Base-by-base conservation (phyloP, 2,329 filamentous ascomycete species). In the Chaetomiaceae sp. region DNA sequence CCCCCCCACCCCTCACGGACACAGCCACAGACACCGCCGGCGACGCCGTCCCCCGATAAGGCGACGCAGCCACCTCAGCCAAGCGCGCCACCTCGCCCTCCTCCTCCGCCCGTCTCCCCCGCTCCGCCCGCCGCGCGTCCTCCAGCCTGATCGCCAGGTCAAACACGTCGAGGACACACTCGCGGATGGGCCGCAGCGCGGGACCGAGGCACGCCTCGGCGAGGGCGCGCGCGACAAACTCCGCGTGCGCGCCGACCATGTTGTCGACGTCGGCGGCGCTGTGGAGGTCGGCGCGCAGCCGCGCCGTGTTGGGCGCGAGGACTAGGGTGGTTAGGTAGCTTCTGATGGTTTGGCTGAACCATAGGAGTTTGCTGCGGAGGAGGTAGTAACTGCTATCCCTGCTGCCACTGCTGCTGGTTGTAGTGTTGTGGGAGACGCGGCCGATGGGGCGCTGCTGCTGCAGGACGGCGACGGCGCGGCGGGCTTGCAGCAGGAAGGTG, bases 311-410 rank as follows among this genome's bases (percentile, higher is more conserved):
- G 0, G 81, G 77, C 0, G 74, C 75, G 1, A 95, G 72, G 1
- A 90, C 85, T 2, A 88, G 74, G 14, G 81, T 83, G 3, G 81
- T 83, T 4, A 95, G 68, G 60, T 95, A 93, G 8, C 82, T 81
- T 57, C 88, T 83, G 1, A 95, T 58, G 0, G 76, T 79, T 52
- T 83, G 84, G 53, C 79, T 78, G 65, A 95, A 91, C 84, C 87
- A 91, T 10, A 89, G 68, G 3, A 95, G 71, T 40, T 77, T 79
- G 24, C 81, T 79, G 30, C 86, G 80, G 8, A 91, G 68, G 14
- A 72, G 68, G 60, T 78, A 81, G 58, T 77, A 83, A n/a, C n/a
- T n/a, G n/a, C n/a, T n/a, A n/a, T n/a, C n/a, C n/a, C n/a, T n/a
- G n/a, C n/a, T n/a, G n/a, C n/a, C n/a, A n/a, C n/a, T n/a, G n/a